Evolutionary conservation across 306 rosid species (phyloP), one percentile per base, ranked within the genome.

Genomic region (Bauhinia variegata): DNA sequence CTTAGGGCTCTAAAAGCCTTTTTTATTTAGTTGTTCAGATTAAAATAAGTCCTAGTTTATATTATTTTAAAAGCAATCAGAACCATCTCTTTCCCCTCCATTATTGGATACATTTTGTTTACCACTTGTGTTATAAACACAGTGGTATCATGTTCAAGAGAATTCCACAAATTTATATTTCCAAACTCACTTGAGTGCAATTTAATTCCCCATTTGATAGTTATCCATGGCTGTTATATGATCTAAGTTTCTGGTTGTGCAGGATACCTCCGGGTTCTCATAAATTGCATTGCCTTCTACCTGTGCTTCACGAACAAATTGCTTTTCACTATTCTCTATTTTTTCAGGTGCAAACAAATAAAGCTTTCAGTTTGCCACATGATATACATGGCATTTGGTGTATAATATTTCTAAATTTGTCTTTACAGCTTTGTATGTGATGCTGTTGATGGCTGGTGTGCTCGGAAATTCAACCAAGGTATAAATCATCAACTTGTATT

Each of bases 391-490:
- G 74, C 28, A 32, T 30, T 48, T 1, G 75, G 47, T 32, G 31
- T 17, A 18, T 71, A 68, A 72, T 47, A 49, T 83, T 72, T 58
- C 62, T 77, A n/a, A 51, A 23, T 57, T 53, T 73, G 7, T 77
- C 60, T 66, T 84, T 70, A 48, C 89, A 95, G 99, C 84, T 95
- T 95, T 82, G 96, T 90, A 14, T 90, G 96, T 11, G 99, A 95
- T 80, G 97, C 88, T 39, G 74, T 95, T 18, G 99, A 95, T 76
- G 99, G 99, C 55, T 95, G 99, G 99, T 86, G 95, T 80, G 99
- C 99, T 73, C 99, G 97, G 76, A 95, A 81, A 79, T 95, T 95
- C 77, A 95, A 95, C 75, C 99, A 95, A 83, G 99, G 99, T 95
- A 90, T 65, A 42, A 1, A 30, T 16, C 59, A 23, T 23, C 2